Evolutionary conservation across 306 rosid genomes (phyloP).

Genomic region (Pterocarpus santalinus): DNA sequence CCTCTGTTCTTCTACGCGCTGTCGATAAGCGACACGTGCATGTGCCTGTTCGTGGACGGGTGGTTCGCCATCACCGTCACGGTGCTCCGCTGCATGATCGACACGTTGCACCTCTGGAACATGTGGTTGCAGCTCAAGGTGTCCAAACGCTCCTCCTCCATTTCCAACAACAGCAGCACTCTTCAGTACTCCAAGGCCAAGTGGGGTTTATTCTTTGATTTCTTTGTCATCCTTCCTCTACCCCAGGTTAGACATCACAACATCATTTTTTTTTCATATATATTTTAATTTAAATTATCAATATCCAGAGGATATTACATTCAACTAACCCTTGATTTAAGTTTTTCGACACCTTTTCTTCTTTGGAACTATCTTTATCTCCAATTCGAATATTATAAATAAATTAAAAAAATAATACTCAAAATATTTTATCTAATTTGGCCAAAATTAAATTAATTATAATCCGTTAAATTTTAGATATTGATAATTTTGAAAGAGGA

Average conservation of each 20-base stretch:
- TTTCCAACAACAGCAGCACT: neutral
- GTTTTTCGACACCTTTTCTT: no score
- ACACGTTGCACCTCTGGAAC: constrained; percentile 90
- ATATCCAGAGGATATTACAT: no score
- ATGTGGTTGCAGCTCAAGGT: constrained; percentile 84
- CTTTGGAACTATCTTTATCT: no score
- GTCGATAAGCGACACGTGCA: constrained; percentile 76
- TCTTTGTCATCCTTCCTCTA: constrained; percentile 86
- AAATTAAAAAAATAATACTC: no score
- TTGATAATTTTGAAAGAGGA: no score
- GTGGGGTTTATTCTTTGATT: constrained; percentile 73
- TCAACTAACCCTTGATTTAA: no score
- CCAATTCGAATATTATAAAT: no score
- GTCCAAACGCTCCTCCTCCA: constrained; percentile 49
- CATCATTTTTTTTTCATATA: no score
- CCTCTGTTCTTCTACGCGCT: constrained; percentile 89
- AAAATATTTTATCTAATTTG: no score
- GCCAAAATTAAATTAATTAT: no score
- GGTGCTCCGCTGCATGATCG: constrained; percentile 94
- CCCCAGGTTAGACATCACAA: constrained; percentile 70
- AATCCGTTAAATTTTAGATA: no score
- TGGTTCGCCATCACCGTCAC: constrained; percentile 93
- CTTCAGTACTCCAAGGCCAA: constrained; percentile 64
- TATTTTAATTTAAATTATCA: no score
- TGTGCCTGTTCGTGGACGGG: constrained; percentile 88